Evolutionary conservation across 2,329 filamentous ascomycete genomes (phyloP), one percentile per base, ranked within the genome.

Genomic region (Elsinoe necatrix): DNA sequence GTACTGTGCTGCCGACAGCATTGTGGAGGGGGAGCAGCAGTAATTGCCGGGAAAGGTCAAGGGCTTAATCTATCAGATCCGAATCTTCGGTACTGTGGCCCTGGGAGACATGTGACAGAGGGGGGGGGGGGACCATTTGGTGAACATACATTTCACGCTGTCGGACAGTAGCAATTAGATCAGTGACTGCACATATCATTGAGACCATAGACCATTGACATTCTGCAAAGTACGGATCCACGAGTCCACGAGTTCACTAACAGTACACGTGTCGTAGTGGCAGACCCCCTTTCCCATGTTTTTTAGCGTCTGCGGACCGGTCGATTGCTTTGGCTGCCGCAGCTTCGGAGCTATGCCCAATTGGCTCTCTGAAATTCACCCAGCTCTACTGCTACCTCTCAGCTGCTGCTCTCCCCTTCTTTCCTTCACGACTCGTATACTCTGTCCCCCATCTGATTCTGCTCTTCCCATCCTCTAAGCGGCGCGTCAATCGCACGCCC

Each of bases 121-220:
- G 39, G 6, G 8, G 39, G n/a, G 39, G 16, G 39, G 6, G 8
- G 39, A 20, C 7, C 16, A 43, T 21, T 43, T 43, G 27, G 25
- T 50, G 7, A 20, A 50, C 31, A 52, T 52, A 52, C 48, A 52
- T 27, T 37, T 21, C 48, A 52, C 25, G 48, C 48, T 52, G 48
- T 31, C 5, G 48, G 48, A 34, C 48, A 52, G 48, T 52, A 52
- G 27, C 27, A 4, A 23, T 7, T 31, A 29, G 23, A 29, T 31
- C 14, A 21, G 8, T 23, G 39, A 43, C 14, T 12, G 16, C 39
- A 43, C 12, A 43, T 20, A 21, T 23, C 39, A 43, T 43, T 43
- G 39, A 37, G 12, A 37, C 12, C 18, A 23, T 43, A 43, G 16
- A 43, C 6, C 16, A 7, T 41, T 8, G 4, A 21, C 20, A 47